Percentiles rank a stretch among this genome's conserved stretches.
phyloP scores from a whole-genome alignment of 2,329 filamentous ascomycete species.

The Alternaria metachromatica region DNA sequence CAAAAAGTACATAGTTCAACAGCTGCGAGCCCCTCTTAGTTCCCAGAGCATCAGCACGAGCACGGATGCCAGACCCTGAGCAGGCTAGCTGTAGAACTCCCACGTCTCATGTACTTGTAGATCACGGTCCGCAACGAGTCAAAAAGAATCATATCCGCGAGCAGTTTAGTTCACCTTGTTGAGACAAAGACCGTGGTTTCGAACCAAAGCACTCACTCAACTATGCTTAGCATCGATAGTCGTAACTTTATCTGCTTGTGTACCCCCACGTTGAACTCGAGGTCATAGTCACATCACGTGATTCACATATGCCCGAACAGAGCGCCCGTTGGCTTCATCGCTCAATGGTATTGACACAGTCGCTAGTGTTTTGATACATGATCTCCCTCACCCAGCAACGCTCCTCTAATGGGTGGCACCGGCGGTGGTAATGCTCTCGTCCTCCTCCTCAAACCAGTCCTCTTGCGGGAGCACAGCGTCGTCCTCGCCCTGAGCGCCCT shows the following conservation, averaged over 20 bases:
- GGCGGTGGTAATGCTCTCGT: conserved; percentile 56
- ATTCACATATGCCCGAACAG: conserved; percentile 10
- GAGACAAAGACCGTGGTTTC: neutral
- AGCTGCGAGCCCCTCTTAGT: neutral
- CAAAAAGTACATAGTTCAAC: conserved; percentile 10
- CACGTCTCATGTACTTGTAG: conserved; percentile 1
- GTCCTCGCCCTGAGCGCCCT: conserved; percentile 72
- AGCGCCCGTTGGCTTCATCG: conserved; percentile 24
- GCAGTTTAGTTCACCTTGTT: neutral
- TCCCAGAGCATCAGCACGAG: neutral
- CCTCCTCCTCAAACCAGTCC: conserved; percentile 85
- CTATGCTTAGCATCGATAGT: neutral
- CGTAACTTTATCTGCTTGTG: neutral
- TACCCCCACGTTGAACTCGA: neutral
- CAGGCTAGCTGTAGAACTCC: neutral
- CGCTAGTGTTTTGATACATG: conserved; percentile 46
- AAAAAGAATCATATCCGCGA: neutral
- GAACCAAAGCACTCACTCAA: neutral
- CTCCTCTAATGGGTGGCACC: conserved; percentile 40
- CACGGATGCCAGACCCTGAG: neutral
- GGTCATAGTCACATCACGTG: conserved; percentile 25
- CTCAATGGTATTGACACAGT: conserved; percentile 44
- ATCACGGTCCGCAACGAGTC: neutral
- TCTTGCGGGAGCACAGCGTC: conserved; percentile 67
- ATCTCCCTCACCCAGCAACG: conserved; percentile 16